Base-by-base conservation (phyloP, 768 basidiomycete species). In the Leccinum disarticulatum region DNA sequence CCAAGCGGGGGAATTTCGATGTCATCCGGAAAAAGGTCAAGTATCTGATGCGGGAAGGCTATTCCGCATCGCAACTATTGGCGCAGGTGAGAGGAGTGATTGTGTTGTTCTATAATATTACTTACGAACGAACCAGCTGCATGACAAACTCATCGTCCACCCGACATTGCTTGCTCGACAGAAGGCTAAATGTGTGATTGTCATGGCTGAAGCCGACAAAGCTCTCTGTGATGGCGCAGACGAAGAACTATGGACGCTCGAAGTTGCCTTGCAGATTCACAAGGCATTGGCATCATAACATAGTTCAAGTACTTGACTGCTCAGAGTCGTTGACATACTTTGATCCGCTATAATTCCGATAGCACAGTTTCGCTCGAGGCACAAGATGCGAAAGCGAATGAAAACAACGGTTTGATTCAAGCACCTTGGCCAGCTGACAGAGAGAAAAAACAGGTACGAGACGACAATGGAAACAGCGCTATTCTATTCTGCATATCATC, bases 161-260 rank as follows among this genome's bases (percentile, higher is more conserved):
- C 90, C 90, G 5, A 87, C 86, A 1, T 76, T 99, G 55, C 84
- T 86, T 15, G 85, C 89, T 22, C 83, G 86, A 27, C 89, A 92
- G 61, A 98, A 98, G 71, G 84, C 91, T 13, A 74, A 75, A 31
- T 90, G 91, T 61, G 91, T 90, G 3, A 78, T 97, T 19, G 85
- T 85, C 4, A 88, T 99, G 63, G 97, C 93, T 3, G 94, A 97
- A 72, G 93, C 93, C 28, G 97, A 99, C 76, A 98, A 98, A 73
- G 93, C 92, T 0, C 77, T 99, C 25, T 93, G 91, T 65, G 96
- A 98, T 63, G 97, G 97, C 1, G 95, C 92, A 15, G 97, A 99
- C 68, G 97, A 99, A 74, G 97, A 98, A 72, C 77, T 99, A 25
- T 97, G 96, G 88, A 84, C 92, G 33, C 76, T 99, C 14, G 92